phyloP scores from a whole-genome alignment of 306 rosid genomes.

The Potentilla sterilis region DNA sequence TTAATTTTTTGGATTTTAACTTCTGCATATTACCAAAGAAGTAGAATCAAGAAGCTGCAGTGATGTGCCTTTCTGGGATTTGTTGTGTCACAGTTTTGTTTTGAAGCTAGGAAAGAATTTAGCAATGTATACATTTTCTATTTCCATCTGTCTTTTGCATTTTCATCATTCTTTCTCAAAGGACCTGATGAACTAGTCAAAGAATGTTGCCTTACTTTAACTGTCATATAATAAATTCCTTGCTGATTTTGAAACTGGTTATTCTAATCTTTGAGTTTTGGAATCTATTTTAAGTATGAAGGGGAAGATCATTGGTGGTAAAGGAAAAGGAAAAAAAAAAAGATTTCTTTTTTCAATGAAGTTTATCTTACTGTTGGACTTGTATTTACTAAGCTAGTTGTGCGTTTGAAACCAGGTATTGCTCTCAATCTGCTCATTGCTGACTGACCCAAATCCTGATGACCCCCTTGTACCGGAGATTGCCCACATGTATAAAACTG shows the following conservation, averaged over 20 bases:
- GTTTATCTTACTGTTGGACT: neutral
- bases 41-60: neutral
- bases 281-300: no score
- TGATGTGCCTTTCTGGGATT: neutral
- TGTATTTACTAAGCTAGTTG: neutral
- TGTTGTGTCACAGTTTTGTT: neutral
- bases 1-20: neutral
- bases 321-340: neutral
- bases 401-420: constrained; percentile 42
- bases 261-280: no score
- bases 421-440: constrained; percentile 75
- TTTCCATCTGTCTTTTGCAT: neutral
- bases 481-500: constrained; percentile 76
- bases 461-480: constrained; percentile 82
- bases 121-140: neutral
- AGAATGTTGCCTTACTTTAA: neutral
- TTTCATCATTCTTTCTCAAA: neutral
- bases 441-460: constrained; percentile 77
- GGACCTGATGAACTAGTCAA: neutral
- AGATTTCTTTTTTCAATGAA: neutral
- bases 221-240: neutral
- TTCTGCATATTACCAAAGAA: neutral
- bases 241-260: neutral
- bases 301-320: neutral
- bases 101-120: neutral